phyloP scores from a whole-genome alignment of 169 alveolate genomes.

The Plasmodium coatneyi region DNA sequence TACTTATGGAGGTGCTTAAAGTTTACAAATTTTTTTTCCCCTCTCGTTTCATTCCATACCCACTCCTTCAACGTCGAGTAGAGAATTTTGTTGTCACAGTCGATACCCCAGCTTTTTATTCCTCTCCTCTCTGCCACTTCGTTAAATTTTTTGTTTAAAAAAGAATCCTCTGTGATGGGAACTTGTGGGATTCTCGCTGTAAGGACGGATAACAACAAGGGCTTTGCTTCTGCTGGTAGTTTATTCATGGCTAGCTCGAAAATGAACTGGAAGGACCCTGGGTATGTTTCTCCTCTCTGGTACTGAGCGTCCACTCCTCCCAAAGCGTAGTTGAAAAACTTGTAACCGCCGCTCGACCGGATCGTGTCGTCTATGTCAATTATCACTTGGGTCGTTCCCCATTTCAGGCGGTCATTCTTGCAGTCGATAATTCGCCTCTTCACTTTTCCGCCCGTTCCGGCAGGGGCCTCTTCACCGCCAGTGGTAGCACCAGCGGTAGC shows the following conservation, averaged over 20 bases:
- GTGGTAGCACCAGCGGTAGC: background rate
- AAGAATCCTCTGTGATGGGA: slow-evolving; percentile 87
- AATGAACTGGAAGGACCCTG: slow-evolving; percentile 87
- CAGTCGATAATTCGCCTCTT: slow-evolving; percentile 63
- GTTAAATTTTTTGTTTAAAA: slow-evolving; percentile 80
- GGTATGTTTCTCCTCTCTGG: slow-evolving; percentile 84
- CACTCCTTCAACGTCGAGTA: slow-evolving; percentile 89
- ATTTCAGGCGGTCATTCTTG: slow-evolving; percentile 60
- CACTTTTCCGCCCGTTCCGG: background rate
- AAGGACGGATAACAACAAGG: slow-evolving; percentile 86
- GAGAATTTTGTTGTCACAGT: slow-evolving; percentile 85
- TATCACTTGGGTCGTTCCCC: slow-evolving; percentile 79
- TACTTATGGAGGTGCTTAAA: slow-evolving; percentile 83
- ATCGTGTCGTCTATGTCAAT: slow-evolving; percentile 90
- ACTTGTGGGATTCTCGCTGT: slow-evolving; percentile 91
- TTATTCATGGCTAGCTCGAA: slow-evolving; percentile 85
- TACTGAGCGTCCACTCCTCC: slow-evolving; percentile 90
- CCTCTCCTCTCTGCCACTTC: slow-evolving; percentile 88
- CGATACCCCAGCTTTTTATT: slow-evolving; percentile 87
- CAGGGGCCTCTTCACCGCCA: background rate
- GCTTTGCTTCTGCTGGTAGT: slow-evolving; percentile 80
- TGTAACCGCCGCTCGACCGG: slow-evolving; percentile 89
- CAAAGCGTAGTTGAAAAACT: slow-evolving; percentile 83
- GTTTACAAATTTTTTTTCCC: slow-evolving; percentile 86
- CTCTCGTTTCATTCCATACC: slow-evolving; percentile 88